A percentile compares a stretch with the other conserved stretches of the same genome.
Evolutionary conservation across 2,329 filamentous ascomycete species (phyloP).

Genomic region (Didymella keratinophila): DNA sequence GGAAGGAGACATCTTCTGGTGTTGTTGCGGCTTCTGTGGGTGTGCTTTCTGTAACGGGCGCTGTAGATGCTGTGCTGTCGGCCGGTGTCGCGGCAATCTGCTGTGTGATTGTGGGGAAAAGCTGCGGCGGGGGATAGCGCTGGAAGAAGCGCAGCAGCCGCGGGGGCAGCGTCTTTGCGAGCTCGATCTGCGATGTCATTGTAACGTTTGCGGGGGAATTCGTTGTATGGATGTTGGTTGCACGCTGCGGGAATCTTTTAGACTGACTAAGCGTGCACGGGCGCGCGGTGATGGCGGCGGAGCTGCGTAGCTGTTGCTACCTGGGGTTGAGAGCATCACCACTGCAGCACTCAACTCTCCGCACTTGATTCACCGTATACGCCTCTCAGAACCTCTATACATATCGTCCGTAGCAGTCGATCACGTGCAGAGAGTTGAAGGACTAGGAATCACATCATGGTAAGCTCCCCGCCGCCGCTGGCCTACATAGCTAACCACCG

Average conservation of each 20-base stretch:
- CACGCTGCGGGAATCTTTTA: constrained; percentile 20
- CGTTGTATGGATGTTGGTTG: not conserved
- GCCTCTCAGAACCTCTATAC: not conserved
- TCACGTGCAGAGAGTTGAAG: not conserved
- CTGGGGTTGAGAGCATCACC: constrained; percentile 17
- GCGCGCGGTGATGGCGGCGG: constrained; percentile 8
- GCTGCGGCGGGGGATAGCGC: constrained; percentile 76
- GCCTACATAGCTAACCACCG: constrained; percentile 42
- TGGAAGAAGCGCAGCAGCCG: constrained; percentile 87
- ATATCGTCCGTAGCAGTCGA: too few species aligned
- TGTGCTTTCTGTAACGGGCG: constrained; percentile 26
- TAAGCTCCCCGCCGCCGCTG: constrained; percentile 36
- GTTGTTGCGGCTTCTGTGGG: not conserved
- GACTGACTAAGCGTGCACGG: not conserved
- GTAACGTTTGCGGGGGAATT: constrained; percentile 20
- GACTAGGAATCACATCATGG: constrained; percentile 45
- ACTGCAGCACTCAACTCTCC: too few species aligned
- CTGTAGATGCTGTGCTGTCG: constrained; percentile 35
- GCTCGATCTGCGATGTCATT: constrained; percentile 51
- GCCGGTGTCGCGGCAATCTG: constrained; percentile 22
- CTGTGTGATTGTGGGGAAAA: constrained; percentile 50
- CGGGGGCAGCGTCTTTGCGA: constrained; percentile 77
- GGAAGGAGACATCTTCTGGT: constrained; percentile 57
- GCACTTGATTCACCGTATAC: not conserved
- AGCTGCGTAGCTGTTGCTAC: constrained; percentile 33